A percentile compares a stretch with the other conserved stretches of the same genome.
phyloP scores from a whole-genome alignment of 2,329 filamentous ascomycete species.

The Calonectria leucothoes region DNA sequence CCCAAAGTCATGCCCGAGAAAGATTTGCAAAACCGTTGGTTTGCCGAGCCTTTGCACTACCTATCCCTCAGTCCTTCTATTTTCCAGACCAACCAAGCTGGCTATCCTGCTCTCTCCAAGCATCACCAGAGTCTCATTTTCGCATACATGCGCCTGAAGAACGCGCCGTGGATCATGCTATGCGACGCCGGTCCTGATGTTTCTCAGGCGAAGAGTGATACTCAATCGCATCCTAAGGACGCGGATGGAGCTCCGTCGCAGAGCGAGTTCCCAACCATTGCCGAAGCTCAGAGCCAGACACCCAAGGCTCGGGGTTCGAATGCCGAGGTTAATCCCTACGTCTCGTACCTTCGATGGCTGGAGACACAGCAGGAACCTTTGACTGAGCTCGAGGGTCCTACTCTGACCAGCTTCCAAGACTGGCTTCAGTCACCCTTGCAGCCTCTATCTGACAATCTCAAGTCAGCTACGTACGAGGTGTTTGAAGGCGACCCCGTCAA shows the following conservation, averaged over 20 bases:
- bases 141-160: conserved; percentile 73
- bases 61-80: conserved; percentile 64
- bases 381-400: conserved; percentile 61
- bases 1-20: conserved; percentile 69
- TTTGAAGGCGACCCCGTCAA: conserved; percentile 99
- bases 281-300: conserved; percentile 67
- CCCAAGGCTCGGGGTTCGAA: conserved; percentile 39
- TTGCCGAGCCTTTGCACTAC: conserved; percentile 74
- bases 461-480: conserved; percentile 97
- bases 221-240: conserved; percentile 36
- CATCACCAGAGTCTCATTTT: conserved; percentile 71
- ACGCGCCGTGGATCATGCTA: conserved; percentile 72
- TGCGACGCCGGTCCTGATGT: conserved; percentile 68
- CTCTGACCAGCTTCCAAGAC: conserved; percentile 79
- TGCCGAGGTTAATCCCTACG: conserved; percentile 57
- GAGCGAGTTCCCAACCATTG: conserved; percentile 75
- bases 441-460: conserved; percentile 93
- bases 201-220: conserved; percentile 42
- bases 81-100: conserved; percentile 71
- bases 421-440: conserved; percentile 96
- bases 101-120: conserved; percentile 71
- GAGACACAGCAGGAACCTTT: conserved; percentile 82
- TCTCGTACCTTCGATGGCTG: conserved; percentile 86
- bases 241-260: conserved; percentile 51
- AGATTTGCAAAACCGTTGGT: conserved; percentile 74